Evolutionary conservation across 1,284 basidiomycete genomes (phyloP).

Genomic region (Acaromyces ingoldii): DNA sequence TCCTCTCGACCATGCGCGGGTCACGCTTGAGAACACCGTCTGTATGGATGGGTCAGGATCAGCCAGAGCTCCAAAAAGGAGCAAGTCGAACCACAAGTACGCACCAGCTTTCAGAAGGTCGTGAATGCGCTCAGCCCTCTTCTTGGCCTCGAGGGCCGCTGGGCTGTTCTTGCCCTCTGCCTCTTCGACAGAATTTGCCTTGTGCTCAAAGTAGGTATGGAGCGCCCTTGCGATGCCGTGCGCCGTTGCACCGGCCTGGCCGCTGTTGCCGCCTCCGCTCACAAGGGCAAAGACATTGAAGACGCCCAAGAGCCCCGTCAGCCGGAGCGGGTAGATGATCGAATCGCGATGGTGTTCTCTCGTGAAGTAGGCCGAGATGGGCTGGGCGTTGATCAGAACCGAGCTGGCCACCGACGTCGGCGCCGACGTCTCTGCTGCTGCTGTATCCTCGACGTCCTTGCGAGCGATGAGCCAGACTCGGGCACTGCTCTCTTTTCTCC

Average conservation of each 20-base stretch:
- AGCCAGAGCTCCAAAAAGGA: not conserved
- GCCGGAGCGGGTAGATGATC: slow-evolving; percentile 73
- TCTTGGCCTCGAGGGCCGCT: not conserved
- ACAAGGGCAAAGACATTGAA: slow-evolving; percentile 86
- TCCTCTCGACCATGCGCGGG: slow-evolving; percentile 94
- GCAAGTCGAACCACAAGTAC: not conserved
- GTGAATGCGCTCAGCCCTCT: not conserved
- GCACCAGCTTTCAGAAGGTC: not conserved
- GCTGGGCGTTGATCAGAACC: slow-evolving; percentile 77
- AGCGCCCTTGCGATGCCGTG: slow-evolving; percentile 79
- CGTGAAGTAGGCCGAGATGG: slow-evolving; percentile 73
- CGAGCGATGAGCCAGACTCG: slow-evolving; percentile 89
- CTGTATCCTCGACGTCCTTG: slow-evolving; percentile 38
- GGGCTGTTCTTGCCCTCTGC: slow-evolving; percentile 55
- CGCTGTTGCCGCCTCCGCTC: slow-evolving; percentile 80
- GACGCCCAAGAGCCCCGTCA: slow-evolving; percentile 79
- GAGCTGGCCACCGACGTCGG: slow-evolving; percentile 49
- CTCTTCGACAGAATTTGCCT: slow-evolving; percentile 24
- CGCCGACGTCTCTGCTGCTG: slow-evolving; percentile 31
- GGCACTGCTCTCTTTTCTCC: slow-evolving; percentile 41
- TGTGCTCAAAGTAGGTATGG: slow-evolving; percentile 21
- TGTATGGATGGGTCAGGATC: slow-evolving; percentile 47
- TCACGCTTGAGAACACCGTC: slow-evolving; percentile 84
- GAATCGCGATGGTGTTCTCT: slow-evolving; percentile 72
- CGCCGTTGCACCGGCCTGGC: slow-evolving; percentile 84